Evolutionary conservation across 805 yeast species (phyloP), one percentile per base, ranked within the genome.

Genomic region (Spathaspora boniae): DNA sequence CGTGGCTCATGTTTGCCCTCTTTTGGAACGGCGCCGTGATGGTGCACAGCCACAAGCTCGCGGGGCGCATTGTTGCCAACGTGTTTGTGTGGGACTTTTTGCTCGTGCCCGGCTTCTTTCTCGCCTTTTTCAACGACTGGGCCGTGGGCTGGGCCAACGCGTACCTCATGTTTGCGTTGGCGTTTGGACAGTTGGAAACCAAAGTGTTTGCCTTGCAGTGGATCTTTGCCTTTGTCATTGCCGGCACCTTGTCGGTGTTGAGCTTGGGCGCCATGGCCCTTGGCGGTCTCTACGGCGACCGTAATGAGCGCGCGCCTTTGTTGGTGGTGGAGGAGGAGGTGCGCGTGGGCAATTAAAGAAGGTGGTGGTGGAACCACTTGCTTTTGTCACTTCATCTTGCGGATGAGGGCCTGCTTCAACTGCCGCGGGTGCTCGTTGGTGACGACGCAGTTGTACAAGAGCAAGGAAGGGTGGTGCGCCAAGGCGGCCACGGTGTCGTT

Each of bases 1-100:
- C 83, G 21, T 86, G 95, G 95, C 60, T 80, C 24, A 54, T 82
- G 40, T 83, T 78, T 51, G 80, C 79, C 16, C 54, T 86, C 25
- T 82, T 85, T 66, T 86, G 95, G 95, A 83, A 82, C 52, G 94
- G 94, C 30, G 88, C 94, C 2, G 82, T 81, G 19, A 54, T 82
- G 53, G 74, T 80, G 62, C 83, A 80, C 41, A 74, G 82, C 37
- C 72, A 74, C 47, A 54, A 61, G 40, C 56, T 82, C n/a, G 59
- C 74, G 15, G 78, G 86, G 11, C 70, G 94, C 40, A 59, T 86
- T 33, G 42, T 85, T 16, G 86, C 91, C 34, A 85, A 86, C 56
- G 55, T 85, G 22, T 67, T 82, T 44, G 75, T 86, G 50, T 86
- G 95, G 95, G 80, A 77, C 53, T 81, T 82, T 61, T 65, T 86